A percentile compares a stretch with the other conserved stretches of the same genome.
Evolutionary conservation across 2,329 filamentous ascomycete species (phyloP).

Genomic region (Coniochaeta sp.): DNA sequence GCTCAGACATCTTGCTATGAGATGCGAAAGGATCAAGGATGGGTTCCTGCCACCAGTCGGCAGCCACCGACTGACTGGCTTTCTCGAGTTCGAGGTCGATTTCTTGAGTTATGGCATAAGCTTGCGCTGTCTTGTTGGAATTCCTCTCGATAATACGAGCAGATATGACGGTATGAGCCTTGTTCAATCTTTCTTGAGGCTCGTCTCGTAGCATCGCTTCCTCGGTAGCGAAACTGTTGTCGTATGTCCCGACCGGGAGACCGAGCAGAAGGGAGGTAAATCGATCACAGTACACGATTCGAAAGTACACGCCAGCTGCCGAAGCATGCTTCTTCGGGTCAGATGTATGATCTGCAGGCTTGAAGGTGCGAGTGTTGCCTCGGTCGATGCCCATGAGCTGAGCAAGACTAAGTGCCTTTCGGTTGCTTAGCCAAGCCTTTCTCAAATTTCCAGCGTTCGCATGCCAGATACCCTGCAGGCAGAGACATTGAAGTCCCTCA

Average conservation of each 20-base stretch:
- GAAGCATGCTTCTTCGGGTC: slow-evolving; percentile 21
- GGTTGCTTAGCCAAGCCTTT: slow-evolving; percentile 43
- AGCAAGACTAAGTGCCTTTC: slow-evolving; percentile 40
- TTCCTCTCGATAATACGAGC: slow-evolving; percentile 41
- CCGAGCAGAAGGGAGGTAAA: slow-evolving; percentile 44
- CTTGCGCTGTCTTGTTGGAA: slow-evolving; percentile 22
- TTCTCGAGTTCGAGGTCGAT: slow-evolving; percentile 40
- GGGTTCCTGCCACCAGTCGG: slow-evolving; percentile 40
- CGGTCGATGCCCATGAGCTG: slow-evolving; percentile 42
- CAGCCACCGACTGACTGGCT: slow-evolving; percentile 30
- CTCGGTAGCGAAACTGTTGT: slow-evolving; percentile 27
- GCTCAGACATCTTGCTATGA: slow-evolving; percentile 9
- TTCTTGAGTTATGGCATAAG: slow-evolving; percentile 30
- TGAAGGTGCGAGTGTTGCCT: slow-evolving; percentile 16
- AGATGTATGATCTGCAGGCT: slow-evolving; percentile 28
- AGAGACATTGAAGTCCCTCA: slow-evolving; percentile 45
- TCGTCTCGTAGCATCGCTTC: slow-evolving; percentile 20
- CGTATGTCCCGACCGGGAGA: slow-evolving; percentile 33
- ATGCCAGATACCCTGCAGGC: slow-evolving; percentile 40
- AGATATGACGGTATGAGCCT: slow-evolving; percentile 31
- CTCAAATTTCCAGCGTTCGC: slow-evolving; percentile 45
- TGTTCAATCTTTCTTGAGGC: slow-evolving; percentile 34
- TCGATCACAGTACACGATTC: slow-evolving; percentile 40
- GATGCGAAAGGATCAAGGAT: slow-evolving; percentile 14
- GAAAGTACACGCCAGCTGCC: slow-evolving; percentile 35